These are phyloP conservation scores for Neophaeococcomyces aloes DNA, from an alignment of 2,329 filamentous ascomycete species.

Conservation along the genomic window DNA sequence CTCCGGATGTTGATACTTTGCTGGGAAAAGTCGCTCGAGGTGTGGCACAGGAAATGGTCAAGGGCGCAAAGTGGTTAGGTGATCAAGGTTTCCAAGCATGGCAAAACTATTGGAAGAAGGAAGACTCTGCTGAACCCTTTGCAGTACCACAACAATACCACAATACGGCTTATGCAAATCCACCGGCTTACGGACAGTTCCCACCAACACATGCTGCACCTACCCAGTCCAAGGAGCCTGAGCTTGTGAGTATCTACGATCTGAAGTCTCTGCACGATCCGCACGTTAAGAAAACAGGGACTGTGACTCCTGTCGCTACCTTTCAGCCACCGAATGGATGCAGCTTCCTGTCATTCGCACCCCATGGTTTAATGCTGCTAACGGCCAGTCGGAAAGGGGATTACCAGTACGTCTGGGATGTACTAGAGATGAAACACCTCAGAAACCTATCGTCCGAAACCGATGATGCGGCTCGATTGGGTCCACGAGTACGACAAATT, in stretches of 20 bases:
- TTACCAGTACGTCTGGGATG: conserved; percentile 41
- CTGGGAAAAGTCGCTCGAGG: conserved; percentile 39
- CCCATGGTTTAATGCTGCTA: conserved; percentile 37
- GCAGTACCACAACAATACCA: conserved; percentile 24
- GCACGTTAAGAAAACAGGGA: conserved; percentile 21
- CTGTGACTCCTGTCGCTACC: conserved; percentile 31
- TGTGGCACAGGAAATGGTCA: conserved; percentile 40
- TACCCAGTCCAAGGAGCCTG: conserved; percentile 29
- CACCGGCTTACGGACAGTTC: conserved; percentile 26
- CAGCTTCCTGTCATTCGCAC: conserved; percentile 40
- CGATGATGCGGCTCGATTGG: conserved; percentile 7
- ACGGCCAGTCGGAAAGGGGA: conserved; percentile 41
- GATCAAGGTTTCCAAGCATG: conserved; percentile 40
- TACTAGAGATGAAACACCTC: conserved; percentile 38
- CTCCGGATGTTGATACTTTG: conserved; percentile 38
- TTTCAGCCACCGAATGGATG: conserved; percentile 41
- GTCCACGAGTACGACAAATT: conserved; percentile 59
- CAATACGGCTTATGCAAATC: not conserved
- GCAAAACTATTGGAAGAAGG: conserved; percentile 42
- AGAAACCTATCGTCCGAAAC: conserved; percentile 17
- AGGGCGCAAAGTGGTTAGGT: conserved; percentile 40
- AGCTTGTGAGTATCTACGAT: conserved; percentile 38
- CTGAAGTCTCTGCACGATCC: conserved; percentile 33
- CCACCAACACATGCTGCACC: conserved; percentile 37
- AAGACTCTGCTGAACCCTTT: conserved; percentile 25